Percentiles rank a stretch among this genome's conserved stretches.
These are phyloP conservation scores for Alternaria atra DNA, from an alignment of 2,329 filamentous ascomycete species.

Conservation along the genomic window DNA sequence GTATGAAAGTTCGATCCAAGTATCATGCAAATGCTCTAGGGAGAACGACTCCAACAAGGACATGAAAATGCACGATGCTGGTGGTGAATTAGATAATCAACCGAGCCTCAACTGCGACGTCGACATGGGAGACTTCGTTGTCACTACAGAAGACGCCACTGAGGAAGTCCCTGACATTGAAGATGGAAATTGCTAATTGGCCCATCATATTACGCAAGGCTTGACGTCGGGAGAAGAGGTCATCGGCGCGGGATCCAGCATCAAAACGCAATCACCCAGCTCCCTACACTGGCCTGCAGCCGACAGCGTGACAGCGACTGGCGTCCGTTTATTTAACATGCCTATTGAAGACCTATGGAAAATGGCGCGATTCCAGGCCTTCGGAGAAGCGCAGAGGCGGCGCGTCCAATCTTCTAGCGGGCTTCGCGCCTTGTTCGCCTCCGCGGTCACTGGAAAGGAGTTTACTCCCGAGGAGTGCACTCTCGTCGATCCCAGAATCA, in stretches of 20 bases:
- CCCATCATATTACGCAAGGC: background rate
- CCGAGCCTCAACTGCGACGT: background rate
- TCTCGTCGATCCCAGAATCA: background rate
- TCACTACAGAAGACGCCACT: background rate
- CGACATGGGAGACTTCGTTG: background rate
- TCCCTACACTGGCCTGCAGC: background rate
- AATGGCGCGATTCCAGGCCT: background rate
- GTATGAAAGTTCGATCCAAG: too few relatives aligned
- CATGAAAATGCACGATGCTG: background rate
- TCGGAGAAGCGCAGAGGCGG: background rate
- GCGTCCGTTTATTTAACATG: background rate
- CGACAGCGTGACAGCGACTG: background rate
- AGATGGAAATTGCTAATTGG: background rate
- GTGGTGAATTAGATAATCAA: rapidly evolving
- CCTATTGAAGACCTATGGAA: background rate
- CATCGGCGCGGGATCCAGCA: too few relatives aligned
- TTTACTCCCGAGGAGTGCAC: background rate
- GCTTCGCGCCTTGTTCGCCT: background rate
- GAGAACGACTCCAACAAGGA: too few relatives aligned
- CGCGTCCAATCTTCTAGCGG: background rate
- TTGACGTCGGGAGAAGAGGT: rapidly evolving
- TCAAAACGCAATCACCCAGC: background rate
- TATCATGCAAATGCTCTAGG: too few relatives aligned
- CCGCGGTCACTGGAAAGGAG: background rate
- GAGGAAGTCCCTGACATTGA: rapidly evolving